A percentile compares a stretch with the other conserved stretches of the same genome.
Conservation (phyloP, 2,329 filamentous ascomycete species). For the Dactylellina sp. region DNA sequence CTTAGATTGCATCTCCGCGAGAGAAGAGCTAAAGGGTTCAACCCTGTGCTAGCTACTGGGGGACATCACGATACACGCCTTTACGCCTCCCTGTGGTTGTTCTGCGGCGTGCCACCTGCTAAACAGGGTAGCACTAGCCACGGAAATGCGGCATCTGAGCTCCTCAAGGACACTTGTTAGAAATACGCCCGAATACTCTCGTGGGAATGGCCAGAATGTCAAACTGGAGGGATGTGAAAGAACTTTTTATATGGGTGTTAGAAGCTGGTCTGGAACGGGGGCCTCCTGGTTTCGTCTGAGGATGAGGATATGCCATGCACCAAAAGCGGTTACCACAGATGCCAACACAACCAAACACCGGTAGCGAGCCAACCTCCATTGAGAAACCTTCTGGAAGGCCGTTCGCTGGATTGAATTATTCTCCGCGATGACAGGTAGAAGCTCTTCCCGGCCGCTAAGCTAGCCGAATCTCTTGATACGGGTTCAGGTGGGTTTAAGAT, state of each 20-base stretch:
- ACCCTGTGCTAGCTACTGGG: not conserved
- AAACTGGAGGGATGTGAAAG: not conserved
- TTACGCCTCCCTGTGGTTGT: not conserved
- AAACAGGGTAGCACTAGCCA: not conserved
- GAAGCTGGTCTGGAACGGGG: slow-evolving; percentile 17
- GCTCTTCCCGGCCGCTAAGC: slow-evolving; percentile 16
- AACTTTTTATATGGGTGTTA: slow-evolving; percentile 2
- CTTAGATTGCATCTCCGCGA: not conserved
- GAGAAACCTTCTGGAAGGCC: slow-evolving; percentile 1
- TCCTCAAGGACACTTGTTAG: not conserved
- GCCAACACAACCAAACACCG: slow-evolving; percentile 12
- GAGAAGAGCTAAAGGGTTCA: not conserved
- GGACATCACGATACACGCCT: slow-evolving; percentile 7
- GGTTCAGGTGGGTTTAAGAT: slow-evolving; percentile 24
- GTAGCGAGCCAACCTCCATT: not conserved
- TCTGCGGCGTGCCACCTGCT: slow-evolving; percentile 3
- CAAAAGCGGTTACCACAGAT: not conserved
- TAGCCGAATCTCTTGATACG: slow-evolving; percentile 19
- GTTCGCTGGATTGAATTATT: slow-evolving; percentile 6
- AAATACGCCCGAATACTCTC: slow-evolving; percentile 1
- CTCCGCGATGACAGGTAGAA: slow-evolving; percentile 7
- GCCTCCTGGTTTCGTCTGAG: slow-evolving; percentile 15
- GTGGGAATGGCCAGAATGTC: slow-evolving; percentile 9
- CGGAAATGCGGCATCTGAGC: slow-evolving; percentile 9
- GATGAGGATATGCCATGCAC: not conserved